Percentiles rank a stretch among this genome's conserved stretches.
Evolutionary conservation across 2,329 filamentous ascomycete genomes (phyloP).

Genomic region (Colletotrichum somersetense): DNA sequence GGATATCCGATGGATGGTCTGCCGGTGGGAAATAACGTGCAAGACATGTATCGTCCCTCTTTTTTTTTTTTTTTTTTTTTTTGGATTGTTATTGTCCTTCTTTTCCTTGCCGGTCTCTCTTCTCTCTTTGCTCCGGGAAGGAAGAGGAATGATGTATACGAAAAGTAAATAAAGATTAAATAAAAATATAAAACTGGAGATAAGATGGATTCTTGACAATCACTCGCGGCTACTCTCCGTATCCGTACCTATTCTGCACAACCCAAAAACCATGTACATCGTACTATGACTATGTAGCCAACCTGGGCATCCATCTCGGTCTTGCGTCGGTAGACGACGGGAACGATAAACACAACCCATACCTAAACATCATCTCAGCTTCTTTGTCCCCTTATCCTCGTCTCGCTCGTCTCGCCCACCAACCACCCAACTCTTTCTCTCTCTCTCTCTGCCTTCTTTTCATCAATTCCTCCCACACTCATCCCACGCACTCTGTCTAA

Average conservation of each 20-base stretch:
- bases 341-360: background rate
- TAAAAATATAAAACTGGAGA: conserved; percentile 20
- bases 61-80: conserved; percentile 2
- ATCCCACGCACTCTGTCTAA: conserved; percentile 11
- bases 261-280: background rate
- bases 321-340: conserved; percentile 30
- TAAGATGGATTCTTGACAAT: conserved; percentile 34
- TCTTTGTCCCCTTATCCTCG: conserved; percentile 31
- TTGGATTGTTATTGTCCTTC: background rate
- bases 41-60: conserved; percentile 29
- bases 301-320: conserved; percentile 30
- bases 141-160: background rate
- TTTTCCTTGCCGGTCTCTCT: background rate
- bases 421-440: background rate
- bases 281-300: conserved; percentile 22
- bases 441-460: background rate
- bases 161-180: background rate
- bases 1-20: conserved; percentile 9
- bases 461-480: conserved; percentile 28
- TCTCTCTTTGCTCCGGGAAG: background rate
- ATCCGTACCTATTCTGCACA: conserved; percentile 2
- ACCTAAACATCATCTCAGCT: background rate
- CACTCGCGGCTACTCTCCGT: conserved; percentile 38
- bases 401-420: conserved; percentile 26
- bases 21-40: conserved; percentile 35